These are phyloP conservation scores for Chaetomiaceae sp. DNA, from an alignment of 2,329 filamentous ascomycete species.

Conservation along the genomic window DNA sequence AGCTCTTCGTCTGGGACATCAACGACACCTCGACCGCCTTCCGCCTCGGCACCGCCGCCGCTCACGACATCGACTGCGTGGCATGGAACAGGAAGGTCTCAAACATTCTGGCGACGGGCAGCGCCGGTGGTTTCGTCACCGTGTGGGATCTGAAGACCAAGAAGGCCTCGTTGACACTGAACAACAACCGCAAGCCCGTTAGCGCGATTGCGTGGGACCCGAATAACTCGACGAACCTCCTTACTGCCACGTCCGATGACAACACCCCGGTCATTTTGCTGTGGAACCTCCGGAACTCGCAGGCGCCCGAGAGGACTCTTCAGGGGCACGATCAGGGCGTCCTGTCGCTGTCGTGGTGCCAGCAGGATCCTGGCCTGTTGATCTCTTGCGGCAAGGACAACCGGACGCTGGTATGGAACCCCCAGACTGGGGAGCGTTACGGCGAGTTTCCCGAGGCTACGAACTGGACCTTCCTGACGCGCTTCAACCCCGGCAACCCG, in stretches of 20 bases:
- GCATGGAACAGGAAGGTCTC: conserved; percentile 99
- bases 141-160: conserved; percentile 99
- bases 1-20: conserved; percentile 92
- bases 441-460: conserved; percentile 96
- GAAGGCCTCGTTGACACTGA: conserved; percentile 93
- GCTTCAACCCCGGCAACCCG: conserved; percentile 91
- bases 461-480: conserved; percentile 98
- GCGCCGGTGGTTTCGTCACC: conserved; percentile 88
- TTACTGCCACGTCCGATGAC: conserved; percentile 89
- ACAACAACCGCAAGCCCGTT: conserved; percentile 90
- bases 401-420: conserved; percentile 92
- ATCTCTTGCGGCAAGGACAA: conserved; percentile 97
- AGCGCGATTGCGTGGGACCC: conserved; percentile 98
- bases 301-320: conserved; percentile 83
- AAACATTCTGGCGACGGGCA: conserved; percentile 92
- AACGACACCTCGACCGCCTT: conserved; percentile 86
- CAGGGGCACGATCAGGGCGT: conserved; percentile 93
- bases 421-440: conserved; percentile 78
- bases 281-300: conserved; percentile 95
- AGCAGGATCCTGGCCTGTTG: conserved; percentile 81
- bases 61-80: conserved; percentile 91
- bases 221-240: conserved; percentile 86
- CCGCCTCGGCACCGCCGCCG: conserved; percentile 79
- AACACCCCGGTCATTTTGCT: conserved; percentile 81
- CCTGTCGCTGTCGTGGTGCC: conserved; percentile 91